These are phyloP conservation scores for Mariannaea elegans DNA, from an alignment of 2,329 filamentous ascomycete species.

Conservation along the genomic window DNA sequence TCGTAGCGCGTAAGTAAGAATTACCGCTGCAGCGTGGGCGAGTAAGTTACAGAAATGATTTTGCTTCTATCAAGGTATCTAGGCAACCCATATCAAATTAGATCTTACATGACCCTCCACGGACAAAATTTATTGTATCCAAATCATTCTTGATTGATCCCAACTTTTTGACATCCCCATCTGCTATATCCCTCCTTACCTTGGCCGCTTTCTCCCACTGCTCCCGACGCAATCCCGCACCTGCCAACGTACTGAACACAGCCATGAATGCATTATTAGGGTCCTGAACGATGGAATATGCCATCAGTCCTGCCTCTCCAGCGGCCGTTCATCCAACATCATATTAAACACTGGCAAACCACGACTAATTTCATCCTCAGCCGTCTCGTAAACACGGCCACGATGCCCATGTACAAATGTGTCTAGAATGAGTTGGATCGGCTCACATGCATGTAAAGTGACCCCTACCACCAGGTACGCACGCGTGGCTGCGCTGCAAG, in stretches of 20 bases:
- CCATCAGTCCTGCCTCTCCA: slow-evolving; percentile 34
- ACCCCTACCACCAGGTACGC: neutral
- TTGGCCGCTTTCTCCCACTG: slow-evolving; percentile 22
- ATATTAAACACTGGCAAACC: neutral
- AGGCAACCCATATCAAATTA: neutral
- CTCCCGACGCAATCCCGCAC: slow-evolving; percentile 21
- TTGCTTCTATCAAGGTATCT: too few relatives aligned
- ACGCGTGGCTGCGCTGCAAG: neutral
- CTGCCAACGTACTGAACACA: slow-evolving; percentile 33
- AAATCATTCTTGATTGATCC: slow-evolving; percentile 27
- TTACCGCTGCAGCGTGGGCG: too few relatives aligned
- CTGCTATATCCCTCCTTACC: slow-evolving; percentile 25
- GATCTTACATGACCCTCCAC: slow-evolving; percentile 10
- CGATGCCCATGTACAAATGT: neutral
- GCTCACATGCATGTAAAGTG: neutral
- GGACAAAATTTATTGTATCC: slow-evolving; percentile 13
- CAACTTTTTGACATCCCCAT: slow-evolving; percentile 21
- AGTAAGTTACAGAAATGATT: too few relatives aligned
- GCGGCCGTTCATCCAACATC: slow-evolving; percentile 9
- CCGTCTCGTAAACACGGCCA: neutral
- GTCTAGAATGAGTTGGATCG: neutral
- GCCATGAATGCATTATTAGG: slow-evolving; percentile 39
- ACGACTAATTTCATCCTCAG: neutral
- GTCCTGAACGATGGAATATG: slow-evolving; percentile 37
- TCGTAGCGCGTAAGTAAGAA: too few relatives aligned